A percentile compares a stretch with the other conserved stretches of the same genome.
These are phyloP conservation scores for Aurantiochytrium sp. DNA, from an alignment of 108 stramenopile genomes.

Conservation along the genomic window DNA sequence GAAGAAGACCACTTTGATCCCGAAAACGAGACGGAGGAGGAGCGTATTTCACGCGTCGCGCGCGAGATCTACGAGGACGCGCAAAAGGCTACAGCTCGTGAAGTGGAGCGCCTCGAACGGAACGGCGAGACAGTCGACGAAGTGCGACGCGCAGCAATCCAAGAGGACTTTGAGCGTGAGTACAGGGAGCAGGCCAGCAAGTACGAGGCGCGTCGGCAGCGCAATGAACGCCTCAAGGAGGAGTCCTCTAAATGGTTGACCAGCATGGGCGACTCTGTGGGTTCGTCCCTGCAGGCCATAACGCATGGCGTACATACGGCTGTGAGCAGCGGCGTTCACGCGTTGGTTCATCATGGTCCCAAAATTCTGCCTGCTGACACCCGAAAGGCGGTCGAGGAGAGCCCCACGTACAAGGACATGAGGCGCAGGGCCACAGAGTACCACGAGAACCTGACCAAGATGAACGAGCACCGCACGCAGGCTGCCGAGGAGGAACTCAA, in stretches of 20 bases:
- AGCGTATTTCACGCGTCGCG: background rate
- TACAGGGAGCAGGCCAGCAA: too few species aligned
- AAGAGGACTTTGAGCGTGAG: too few species aligned
- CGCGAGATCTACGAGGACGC: background rate
- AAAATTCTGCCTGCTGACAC: background rate
- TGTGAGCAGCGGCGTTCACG: background rate
- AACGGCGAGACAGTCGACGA: too few species aligned
- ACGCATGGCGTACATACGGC: background rate
- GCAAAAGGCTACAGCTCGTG: background rate
- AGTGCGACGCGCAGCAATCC: too few species aligned
- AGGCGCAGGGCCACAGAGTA: background rate
- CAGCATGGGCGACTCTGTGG: background rate
- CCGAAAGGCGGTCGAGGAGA: background rate
- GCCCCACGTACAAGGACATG: background rate
- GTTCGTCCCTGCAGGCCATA: background rate
- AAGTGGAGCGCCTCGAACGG: background rate
- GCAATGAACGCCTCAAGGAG: too few species aligned
- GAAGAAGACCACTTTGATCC: background rate
- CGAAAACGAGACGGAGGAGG: background rate
- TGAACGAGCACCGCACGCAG: background rate
- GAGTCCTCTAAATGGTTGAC: too few species aligned
- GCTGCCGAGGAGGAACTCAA: background rate
- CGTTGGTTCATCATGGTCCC: background rate
- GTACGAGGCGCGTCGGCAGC: too few species aligned
- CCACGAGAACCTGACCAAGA: background rate